Base-by-base conservation (phyloP, 1,284 basidiomycete species). In the Volvariella surrecta region DNA sequence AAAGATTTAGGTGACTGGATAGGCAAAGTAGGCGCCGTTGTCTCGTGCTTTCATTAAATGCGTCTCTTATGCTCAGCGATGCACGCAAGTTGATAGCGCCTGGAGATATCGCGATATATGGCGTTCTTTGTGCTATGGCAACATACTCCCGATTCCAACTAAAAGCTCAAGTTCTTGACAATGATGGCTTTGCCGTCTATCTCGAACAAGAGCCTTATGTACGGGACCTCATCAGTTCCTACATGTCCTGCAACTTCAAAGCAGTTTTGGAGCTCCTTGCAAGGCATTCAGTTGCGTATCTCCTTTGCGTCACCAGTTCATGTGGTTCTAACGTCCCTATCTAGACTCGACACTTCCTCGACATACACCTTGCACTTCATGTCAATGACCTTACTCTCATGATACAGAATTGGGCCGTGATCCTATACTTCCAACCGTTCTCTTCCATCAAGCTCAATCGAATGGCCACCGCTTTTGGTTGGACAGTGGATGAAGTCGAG, bases 371-470 rank as follows among this genome's bases (percentile, higher is more conserved):
- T 11, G 63, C 71, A 10, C 56, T 63, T 6, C 89, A 92, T 54
- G 70, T 89, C 32, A 51, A 63, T 39, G 70, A 71, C 18, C 64
- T 85, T 39, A 76, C 73, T 18, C 71, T 70, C 48, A 66, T 73
- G 37, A 80, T 92, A 56, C 78, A 76, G 15, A 76, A 80, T 49
- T 82, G 79, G 44, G 81, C 86, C 0, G 67, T 91, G 35, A 76
- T 87, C n/a, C 69, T 87, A 31, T 93, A 92, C 63, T 89, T 93
- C 68, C 74, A 81, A 50, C 89, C 91, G 0, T 94, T 91, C 58
- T 61, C 82, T 34, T 76, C 83, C 13, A 87, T 94, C 57, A 74
- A 76, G 50, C 74, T 95, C 18, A 74, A 81, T 32, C 73, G 85
- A 22, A 88, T 94, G 83, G 79, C 82, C 32, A 61, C 62, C 1